Evolutionary conservation across 2,329 filamentous ascomycete species (phyloP), one percentile per base, ranked within the genome.

Genomic region (Colletotrichum trifolii): DNA sequence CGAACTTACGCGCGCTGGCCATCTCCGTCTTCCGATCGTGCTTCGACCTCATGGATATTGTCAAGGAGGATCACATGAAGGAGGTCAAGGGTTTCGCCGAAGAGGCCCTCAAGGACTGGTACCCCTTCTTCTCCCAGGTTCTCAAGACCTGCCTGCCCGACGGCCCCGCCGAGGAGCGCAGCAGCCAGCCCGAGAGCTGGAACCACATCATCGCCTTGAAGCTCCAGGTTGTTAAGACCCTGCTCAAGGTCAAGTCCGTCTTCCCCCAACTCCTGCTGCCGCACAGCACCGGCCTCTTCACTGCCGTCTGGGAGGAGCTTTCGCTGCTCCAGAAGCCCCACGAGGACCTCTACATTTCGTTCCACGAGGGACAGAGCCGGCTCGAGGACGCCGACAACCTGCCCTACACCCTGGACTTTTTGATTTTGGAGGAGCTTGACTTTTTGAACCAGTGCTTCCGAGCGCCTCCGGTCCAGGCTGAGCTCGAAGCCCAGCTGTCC

Each of bases 21-120:
- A 91, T 98, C 46, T 93, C 91, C 45, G 92, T 97, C 63, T 97
- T 98, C 83, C 88, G 93, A 62, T 89, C 89, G 53, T 97, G 93
- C 78, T 97, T 99, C 76, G 94, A 98, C 75, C 92, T 96, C 61
- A 87, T 99, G 81, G 94, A 98, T 79, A 97, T 97, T 87, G 92
- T 98, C 69, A 91, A 97, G 83, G 94, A 97, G 70, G 93, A 97
- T 71, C 92, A 98, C 78, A 92, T 92, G 73, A 85, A 86, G 63
- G 92, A 92, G 60, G 93, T 98, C 67, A 96, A 93, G 77, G 85
- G 85, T 1, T 99, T 99, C 76, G 94, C 95, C 57, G 93, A 97
- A 67, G 91, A 97, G 73, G 89, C 93, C 0, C 84, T 98, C 53
- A 85, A 84, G 70, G 87, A 87, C 54, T 99, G 96, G 96, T 90